A percentile compares a stretch with the other conserved stretches of the same genome.
Evolutionary conservation across 2,329 filamentous ascomycete genomes (phyloP).

Genomic region (Camptophora hylomeconis): DNA sequence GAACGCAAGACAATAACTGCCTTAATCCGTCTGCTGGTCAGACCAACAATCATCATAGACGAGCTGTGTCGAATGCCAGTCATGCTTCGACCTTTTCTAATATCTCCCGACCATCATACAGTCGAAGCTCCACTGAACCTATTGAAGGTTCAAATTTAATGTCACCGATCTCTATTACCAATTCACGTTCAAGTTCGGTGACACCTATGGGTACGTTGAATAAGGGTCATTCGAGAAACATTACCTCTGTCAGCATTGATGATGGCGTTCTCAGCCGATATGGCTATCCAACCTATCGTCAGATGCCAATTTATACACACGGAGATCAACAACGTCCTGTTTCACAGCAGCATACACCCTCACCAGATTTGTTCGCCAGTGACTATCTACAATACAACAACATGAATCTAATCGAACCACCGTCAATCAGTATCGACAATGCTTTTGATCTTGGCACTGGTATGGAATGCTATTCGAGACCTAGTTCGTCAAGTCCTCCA

Average conservation of each 20-base stretch:
- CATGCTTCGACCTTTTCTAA: slow-evolving; percentile 38
- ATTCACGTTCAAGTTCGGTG: slow-evolving; percentile 15
- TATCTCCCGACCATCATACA: slow-evolving; percentile 29
- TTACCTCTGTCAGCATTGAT: slow-evolving; percentile 57
- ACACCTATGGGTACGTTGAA: slow-evolving; percentile 17
- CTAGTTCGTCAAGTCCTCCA: slow-evolving; percentile 30
- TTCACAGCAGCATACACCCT: slow-evolving; percentile 23
- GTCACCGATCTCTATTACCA: slow-evolving; percentile 31
- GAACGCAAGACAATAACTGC: slow-evolving; percentile 65
- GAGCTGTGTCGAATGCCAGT: slow-evolving; percentile 21
- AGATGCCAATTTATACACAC: slow-evolving; percentile 48
- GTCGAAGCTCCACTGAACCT: slow-evolving; percentile 33
- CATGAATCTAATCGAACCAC: slow-evolving; percentile 17
- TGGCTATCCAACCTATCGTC: slow-evolving; percentile 74
- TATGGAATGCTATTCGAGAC: slow-evolving; percentile 21
- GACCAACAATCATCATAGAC: slow-evolving; percentile 31
- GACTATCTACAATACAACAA: slow-evolving; percentile 15
- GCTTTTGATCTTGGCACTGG: slow-evolving; percentile 16
- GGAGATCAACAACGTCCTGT: slow-evolving; percentile 29
- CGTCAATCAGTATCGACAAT: slow-evolving; percentile 28
- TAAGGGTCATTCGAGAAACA: slow-evolving; percentile 41
- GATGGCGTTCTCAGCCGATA: slow-evolving; percentile 53
- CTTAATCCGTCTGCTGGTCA: slow-evolving; percentile 22
- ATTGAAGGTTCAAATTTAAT: slow-evolving; percentile 28
- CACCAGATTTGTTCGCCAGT: slow-evolving; percentile 19